Evolutionary conservation across 1,139 yeast genomes (phyloP).

Genomic region (Zygoascus sp.): DNA sequence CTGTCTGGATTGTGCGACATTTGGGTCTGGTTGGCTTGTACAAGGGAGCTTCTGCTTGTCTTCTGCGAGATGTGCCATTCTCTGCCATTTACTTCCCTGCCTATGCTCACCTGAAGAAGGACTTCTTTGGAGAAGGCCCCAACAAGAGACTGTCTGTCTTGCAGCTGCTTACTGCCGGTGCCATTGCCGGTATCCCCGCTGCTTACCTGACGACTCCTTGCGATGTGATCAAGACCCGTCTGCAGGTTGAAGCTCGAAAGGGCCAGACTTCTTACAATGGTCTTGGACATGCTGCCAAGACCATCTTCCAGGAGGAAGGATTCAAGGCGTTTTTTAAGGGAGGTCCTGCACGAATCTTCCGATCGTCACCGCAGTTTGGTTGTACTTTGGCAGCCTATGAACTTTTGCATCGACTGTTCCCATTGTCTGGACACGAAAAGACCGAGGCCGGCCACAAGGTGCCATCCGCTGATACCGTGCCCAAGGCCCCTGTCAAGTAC

Average conservation of each 20-base stretch:
- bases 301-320: conserved; percentile 77
- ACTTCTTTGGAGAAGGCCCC: conserved; percentile 81
- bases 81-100: conserved; percentile 97
- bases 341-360: conserved; percentile 87
- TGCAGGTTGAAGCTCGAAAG: conserved; percentile 77
- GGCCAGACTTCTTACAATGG: conserved; percentile 78
- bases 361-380: conserved; percentile 98
- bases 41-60: conserved; percentile 88
- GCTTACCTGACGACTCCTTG: conserved; percentile 95
- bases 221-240: conserved; percentile 92
- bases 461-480: conserved; percentile 34
- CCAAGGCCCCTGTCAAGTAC: conserved; percentile 35
- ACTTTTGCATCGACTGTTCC: conserved; percentile 60
- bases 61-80: conserved; percentile 93
- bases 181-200: conserved; percentile 96
- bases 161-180: conserved; percentile 86
- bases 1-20: conserved; percentile 68
- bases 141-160: conserved; percentile 60
- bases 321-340: conserved; percentile 88
- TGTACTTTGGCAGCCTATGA: conserved; percentile 96
- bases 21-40: conserved; percentile 83
- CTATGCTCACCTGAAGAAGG: conserved; percentile 85
- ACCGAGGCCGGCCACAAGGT: conserved; percentile 43
- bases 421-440: conserved; percentile 42
- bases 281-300: conserved; percentile 67